Conservation (phyloP, 768 basidiomycete genomes). For the Gyrodon lividus region DNA sequence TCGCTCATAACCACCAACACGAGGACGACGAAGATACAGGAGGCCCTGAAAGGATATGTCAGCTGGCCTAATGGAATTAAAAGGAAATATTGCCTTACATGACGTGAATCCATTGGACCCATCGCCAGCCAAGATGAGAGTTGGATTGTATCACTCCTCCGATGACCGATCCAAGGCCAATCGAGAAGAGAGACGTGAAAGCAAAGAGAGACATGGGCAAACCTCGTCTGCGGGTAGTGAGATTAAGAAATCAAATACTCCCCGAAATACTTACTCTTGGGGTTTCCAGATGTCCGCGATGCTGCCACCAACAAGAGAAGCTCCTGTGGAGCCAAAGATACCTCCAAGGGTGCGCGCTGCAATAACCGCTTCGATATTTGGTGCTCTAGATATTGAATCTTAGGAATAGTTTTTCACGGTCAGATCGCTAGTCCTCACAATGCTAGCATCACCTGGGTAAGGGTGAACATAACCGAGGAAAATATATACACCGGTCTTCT, state of each 20-base stretch:
- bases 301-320: conserved; percentile 67
- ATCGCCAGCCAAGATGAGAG: conserved; percentile 62
- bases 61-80: neutral
- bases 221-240: conserved; percentile 51
- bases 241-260: neutral
- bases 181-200: conserved; percentile 51
- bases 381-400: conserved; percentile 25
- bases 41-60: conserved; percentile 39
- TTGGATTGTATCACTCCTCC: conserved; percentile 67
- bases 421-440: conserved; percentile 19
- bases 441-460: conserved; percentile 46
- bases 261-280: conserved; percentile 45
- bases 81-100: conserved; percentile 38
- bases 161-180: conserved; percentile 60
- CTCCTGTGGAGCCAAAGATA: conserved; percentile 60
- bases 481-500: conserved; percentile 58
- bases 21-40: conserved; percentile 47
- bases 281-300: conserved; percentile 70
- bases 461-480: conserved; percentile 47
- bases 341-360: conserved; percentile 61
- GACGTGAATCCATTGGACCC: conserved; percentile 79
- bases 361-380: conserved; percentile 54
- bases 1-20: conserved; percentile 62
- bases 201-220: conserved; percentile 75
- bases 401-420: neutral